A percentile compares a stretch with the other conserved stretches of the same genome.
These are phyloP conservation scores for Nakazawaea sp. DNA, from an alignment of 805 yeast genomes.

Conservation along the genomic window DNA sequence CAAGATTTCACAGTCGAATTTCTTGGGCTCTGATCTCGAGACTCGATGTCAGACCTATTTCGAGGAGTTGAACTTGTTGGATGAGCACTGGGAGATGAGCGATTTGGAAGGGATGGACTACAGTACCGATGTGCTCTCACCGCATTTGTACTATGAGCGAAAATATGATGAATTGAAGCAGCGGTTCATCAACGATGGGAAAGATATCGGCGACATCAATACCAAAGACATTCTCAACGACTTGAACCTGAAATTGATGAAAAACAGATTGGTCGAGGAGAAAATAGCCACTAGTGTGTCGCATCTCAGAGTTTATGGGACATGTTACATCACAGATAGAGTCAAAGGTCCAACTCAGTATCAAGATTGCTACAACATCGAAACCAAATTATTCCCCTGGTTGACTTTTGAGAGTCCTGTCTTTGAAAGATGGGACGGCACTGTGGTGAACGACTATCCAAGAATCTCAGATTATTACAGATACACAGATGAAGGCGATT, in stretches of 20 bases:
- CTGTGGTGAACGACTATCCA: conserved; percentile 19
- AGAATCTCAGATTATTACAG: conserved; percentile 19
- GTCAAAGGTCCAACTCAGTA: background rate
- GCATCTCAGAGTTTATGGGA: conserved; percentile 9
- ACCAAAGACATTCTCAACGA: conserved; percentile 3
- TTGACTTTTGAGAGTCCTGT: conserved; percentile 30
- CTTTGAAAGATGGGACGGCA: conserved; percentile 33
- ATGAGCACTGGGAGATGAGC: conserved; percentile 8
- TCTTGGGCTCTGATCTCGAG: background rate
- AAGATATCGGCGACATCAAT: conserved; percentile 5
- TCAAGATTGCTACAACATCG: conserved; percentile 18
- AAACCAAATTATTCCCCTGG: conserved; percentile 34
- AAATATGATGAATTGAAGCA: conserved; percentile 4
- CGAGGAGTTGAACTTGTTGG: conserved; percentile 1
- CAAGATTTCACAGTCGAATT: conserved; percentile 1
- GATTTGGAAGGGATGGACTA: conserved; percentile 7
- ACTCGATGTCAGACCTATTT: conserved; percentile 6
- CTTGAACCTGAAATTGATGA: conserved; percentile 4
- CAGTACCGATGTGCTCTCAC: conserved; percentile 4
- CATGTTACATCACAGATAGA: conserved; percentile 3
- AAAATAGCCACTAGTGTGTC: conserved; percentile 4
- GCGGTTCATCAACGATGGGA: background rate
- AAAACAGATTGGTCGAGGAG: conserved; percentile 5
- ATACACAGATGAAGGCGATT: conserved; percentile 8
- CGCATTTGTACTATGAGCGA: conserved; percentile 2